Evolutionary conservation across 495 filamentous ascomycete genomes (phyloP), one percentile per base, ranked within the genome.

Genomic region (Venustampulla echinocandica): DNA sequence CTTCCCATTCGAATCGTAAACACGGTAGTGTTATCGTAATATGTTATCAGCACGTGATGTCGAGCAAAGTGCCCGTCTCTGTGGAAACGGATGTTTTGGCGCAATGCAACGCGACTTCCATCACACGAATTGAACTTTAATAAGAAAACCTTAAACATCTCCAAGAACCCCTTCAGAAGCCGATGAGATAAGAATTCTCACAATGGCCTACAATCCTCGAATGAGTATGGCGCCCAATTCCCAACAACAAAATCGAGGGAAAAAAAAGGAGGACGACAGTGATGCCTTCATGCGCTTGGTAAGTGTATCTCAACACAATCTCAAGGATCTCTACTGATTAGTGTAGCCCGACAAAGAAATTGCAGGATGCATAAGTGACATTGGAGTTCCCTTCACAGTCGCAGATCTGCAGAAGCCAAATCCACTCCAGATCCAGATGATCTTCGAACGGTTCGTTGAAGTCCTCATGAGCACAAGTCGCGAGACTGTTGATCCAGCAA

Each of bases 361-460:
- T 44, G 87, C 89, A 57, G 88, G 84, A 58, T 98, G 92, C 64
- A 94, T 98, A 69, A 90, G 80, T 64, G 92, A 97, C 61, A 92
- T 97, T 46, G 90, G 89, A 36, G 85, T 98, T 42, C 76, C 77
- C 3, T 95, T 96, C 64, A 82, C 77, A 1, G 68, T 84, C n/a
- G 82, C 85, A 50, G 92, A 98, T 66, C 74, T 98, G 27, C 79
- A 88, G 50, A 97, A 95, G 59, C 92, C 92, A 3, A 92, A 94
- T 54, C 81, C 93, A 10, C 79, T 87, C 45, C 87, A 93, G 55
- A 89, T 94, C 38, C 93, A 97, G 65, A 84, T 87, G 74, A 85
- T 98, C 25, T 90, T 95, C 50, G 92, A 98, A 75, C 93, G 87
- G 85, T 93, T 97, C 58, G 90, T 86, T 36, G 89, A 95, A 58